These are phyloP conservation scores for Phytophthora macrochlamydospora DNA, from an alignment of 352 stramenopile species.

Conservation along the genomic window DNA sequence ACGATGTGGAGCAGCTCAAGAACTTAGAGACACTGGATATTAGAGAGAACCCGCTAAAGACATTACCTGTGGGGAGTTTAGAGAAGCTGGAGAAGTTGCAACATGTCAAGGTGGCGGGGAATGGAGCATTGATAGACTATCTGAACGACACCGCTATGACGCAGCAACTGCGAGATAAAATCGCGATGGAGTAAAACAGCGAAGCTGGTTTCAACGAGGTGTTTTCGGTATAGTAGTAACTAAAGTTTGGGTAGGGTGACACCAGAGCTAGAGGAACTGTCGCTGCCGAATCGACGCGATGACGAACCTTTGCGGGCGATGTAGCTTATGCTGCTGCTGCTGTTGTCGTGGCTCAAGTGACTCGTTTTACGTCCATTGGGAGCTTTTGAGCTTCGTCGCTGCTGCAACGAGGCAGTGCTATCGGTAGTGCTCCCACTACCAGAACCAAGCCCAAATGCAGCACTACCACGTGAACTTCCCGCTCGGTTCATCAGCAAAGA, in stretches of 20 bases:
- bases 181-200: constrained; percentile 35
- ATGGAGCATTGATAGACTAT: constrained; percentile 34
- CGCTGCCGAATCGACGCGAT: constrained; percentile 26
- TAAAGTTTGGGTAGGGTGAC: constrained; percentile 64
- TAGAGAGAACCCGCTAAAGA: constrained; percentile 52
- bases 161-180: constrained; percentile 37
- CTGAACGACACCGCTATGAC: constrained; percentile 24
- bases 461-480: constrained; percentile 42
- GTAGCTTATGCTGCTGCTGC: constrained; percentile 28
- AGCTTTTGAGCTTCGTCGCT: constrained; percentile 53
- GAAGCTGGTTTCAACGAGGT: not conserved
- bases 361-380: constrained; percentile 22
- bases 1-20: constrained; percentile 46
- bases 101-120: constrained; percentile 51
- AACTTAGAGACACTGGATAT: constrained; percentile 70
- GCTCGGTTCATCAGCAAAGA: constrained; percentile 32
- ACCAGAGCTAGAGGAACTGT: constrained; percentile 32
- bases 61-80: constrained; percentile 48
- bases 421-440: constrained; percentile 28
- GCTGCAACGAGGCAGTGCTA: constrained; percentile 20
- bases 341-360: constrained; percentile 31
- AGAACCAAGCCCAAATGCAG: constrained; percentile 16
- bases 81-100: constrained; percentile 42
- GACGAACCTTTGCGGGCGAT: constrained; percentile 26
- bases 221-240: not conserved